Conservation (phyloP, 2,329 filamentous ascomycete species). For the Aspergillus tamarii region DNA sequence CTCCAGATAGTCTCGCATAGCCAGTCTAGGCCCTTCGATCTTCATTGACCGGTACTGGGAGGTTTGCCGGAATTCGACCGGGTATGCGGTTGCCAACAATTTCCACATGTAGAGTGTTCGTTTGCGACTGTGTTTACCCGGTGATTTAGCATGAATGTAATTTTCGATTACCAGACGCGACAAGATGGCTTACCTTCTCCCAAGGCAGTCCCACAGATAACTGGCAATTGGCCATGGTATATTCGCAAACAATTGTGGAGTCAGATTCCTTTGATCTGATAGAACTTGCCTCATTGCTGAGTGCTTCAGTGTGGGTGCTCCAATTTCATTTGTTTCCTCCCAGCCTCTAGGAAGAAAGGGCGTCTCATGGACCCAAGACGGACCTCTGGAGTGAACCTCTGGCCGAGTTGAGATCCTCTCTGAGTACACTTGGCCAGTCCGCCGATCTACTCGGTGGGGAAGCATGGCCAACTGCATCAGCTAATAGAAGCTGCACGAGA, state of each 20-base stretch:
- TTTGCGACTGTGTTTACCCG: slow-evolving; percentile 10
- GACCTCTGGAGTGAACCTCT: slow-evolving; percentile 24
- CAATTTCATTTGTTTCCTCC: slow-evolving; percentile 27
- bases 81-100: slow-evolving; percentile 43
- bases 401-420: slow-evolving; percentile 10
- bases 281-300: slow-evolving; percentile 36
- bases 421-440: slow-evolving; percentile 22
- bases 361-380: slow-evolving; percentile 44
- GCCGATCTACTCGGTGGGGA: slow-evolving; percentile 9
- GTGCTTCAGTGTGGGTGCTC: slow-evolving; percentile 39
- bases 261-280: slow-evolving; percentile 42
- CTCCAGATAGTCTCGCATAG: slow-evolving; percentile 39
- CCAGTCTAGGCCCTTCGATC: slow-evolving; percentile 32
- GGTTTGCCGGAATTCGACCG: slow-evolving; percentile 35
- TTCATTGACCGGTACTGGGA: slow-evolving; percentile 35
- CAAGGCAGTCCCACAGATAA: slow-evolving; percentile 44
- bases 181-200: slow-evolving; percentile 33
- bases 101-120: slow-evolving; percentile 50
- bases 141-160: background rate
- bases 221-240: slow-evolving; percentile 46
- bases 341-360: slow-evolving; percentile 37
- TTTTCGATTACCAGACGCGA: background rate
- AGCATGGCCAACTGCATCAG: background rate
- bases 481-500: background rate
- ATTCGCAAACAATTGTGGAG: slow-evolving; percentile 36